Base-by-base conservation (phyloP, 2,329 filamentous ascomycete species). In the Aspergillus texensis region DNA sequence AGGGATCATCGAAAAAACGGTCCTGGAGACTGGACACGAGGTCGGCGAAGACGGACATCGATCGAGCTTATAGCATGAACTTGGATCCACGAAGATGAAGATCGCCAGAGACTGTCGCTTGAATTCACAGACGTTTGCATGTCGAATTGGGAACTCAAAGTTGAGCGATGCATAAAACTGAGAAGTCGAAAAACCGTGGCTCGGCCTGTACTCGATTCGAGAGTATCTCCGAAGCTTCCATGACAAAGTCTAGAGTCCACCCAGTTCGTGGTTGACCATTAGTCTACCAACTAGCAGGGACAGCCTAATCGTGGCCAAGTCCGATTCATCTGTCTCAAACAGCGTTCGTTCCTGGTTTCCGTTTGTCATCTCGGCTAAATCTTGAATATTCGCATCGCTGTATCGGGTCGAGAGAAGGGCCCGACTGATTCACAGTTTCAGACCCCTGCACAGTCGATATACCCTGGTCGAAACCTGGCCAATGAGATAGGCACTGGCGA, bases 381-480 rank as follows among this genome's bases (percentile, higher is more conserved):
- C 34, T 54, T 14, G 9, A 30, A 26, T 36, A 36, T 24, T 24
- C 41, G 52, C 24, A 32, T 36, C 21, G 21, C 30, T 39, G 16
- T 12, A 55, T 55, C 52, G 52, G 52, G 52, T 55, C 21, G 19
- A 55, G 52, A 55, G 21, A 55, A 36, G 34, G 32, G 16, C 32
- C 52, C 52, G 32, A 55, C 52, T 55, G 41, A 19, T 16, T 9
- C 19, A n/a, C 6, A 24, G 52, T 36, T 54, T 55, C 52, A 39
- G 10, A 26, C 52, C 52, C 32, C 52, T 39, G 52, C 34, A 34
- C 28, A 24, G 4, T 43, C 16, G 32, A 43, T 32, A 50, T 46
- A n/a, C 50, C 14, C 11, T 28, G 9, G 30, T 45, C 24, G 9
- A 60, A 60, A 60, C 50, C 28, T 60, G 28, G 12, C 58, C 58